These are phyloP conservation scores for Boletellus sp. DNA, from an alignment of 1,284 basidiomycete genomes.

Conservation along the genomic window DNA sequence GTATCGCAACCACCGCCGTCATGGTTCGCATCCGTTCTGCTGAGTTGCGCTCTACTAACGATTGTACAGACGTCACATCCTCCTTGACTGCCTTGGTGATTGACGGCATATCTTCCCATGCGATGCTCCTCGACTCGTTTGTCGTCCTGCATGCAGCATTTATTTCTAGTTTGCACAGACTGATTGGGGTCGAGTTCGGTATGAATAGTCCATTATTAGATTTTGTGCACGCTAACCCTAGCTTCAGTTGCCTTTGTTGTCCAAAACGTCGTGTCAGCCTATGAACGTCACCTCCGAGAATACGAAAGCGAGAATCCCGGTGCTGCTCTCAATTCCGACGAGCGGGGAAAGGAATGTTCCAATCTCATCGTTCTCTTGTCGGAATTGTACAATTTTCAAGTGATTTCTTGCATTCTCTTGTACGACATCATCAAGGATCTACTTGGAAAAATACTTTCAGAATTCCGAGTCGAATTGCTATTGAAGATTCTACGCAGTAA, in stretches of 20 bases:
- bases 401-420: conserved; percentile 82
- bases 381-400: conserved; percentile 94
- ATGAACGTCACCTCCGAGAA: conserved; percentile 55
- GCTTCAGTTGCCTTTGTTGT: conserved; percentile 72
- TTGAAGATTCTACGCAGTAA: conserved; percentile 83
- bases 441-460: conserved; percentile 63
- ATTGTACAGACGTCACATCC: conserved; percentile 70
- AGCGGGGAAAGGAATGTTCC: conserved; percentile 78
- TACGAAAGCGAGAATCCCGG: conserved; percentile 19
- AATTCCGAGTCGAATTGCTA: conserved; percentile 83
- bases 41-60: conserved; percentile 1
- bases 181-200: conserved; percentile 91
- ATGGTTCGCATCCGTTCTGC: conserved; percentile 52
- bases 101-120: conserved; percentile 78
- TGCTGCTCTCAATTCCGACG: conserved; percentile 21
- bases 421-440: conserved; percentile 88
- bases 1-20: conserved; percentile 77
- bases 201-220: conserved; percentile 24
- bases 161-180: conserved; percentile 79
- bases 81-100: conserved; percentile 79
- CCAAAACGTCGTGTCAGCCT: conserved; percentile 63
- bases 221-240: not conserved
- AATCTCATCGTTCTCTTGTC: conserved; percentile 88
- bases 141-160: conserved; percentile 90
- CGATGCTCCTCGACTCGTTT: conserved; percentile 85